A percentile compares a stretch with the other conserved stretches of the same genome.
phyloP scores from a whole-genome alignment of 257 asterid species.

The Penstemon davidsonii region DNA sequence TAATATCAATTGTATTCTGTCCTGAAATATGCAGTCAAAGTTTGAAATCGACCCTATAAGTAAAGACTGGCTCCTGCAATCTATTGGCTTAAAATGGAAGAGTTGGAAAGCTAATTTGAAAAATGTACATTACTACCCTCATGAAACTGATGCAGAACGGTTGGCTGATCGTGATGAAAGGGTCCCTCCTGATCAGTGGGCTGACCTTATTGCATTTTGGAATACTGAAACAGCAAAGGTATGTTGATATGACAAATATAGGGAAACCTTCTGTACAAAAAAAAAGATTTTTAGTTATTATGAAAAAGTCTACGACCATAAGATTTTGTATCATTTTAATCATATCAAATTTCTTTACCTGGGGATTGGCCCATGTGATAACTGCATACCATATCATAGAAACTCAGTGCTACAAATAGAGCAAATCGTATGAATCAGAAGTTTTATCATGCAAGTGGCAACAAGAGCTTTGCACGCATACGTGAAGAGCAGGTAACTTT shows the following conservation, averaged over 20 bases:
- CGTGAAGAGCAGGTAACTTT: slow-evolving; percentile 45
- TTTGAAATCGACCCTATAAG: slow-evolving; percentile 36
- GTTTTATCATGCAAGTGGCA: slow-evolving; percentile 35
- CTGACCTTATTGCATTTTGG: slow-evolving; percentile 41
- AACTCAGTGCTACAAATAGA: slow-evolving; percentile 39
- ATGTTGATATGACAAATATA: slow-evolving; percentile 9
- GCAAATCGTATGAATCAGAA: slow-evolving; percentile 35
- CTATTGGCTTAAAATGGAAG: slow-evolving; percentile 39
- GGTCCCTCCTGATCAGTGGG: slow-evolving; percentile 52
- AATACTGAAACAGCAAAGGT: slow-evolving; percentile 40
- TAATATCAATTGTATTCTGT: not conserved
- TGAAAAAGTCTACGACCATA: not conserved
- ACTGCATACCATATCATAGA: slow-evolving; percentile 19
- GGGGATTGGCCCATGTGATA: not conserved
- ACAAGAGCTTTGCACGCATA: slow-evolving; percentile 44
- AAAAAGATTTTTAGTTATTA: no score
- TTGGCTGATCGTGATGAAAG: slow-evolving; percentile 46
- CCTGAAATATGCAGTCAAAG: slow-evolving; percentile 27
- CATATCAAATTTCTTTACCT: not conserved
- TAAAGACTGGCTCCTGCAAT: slow-evolving; percentile 36
- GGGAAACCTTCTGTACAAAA: not conserved
- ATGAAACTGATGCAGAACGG: slow-evolving; percentile 39
- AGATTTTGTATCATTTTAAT: not conserved
- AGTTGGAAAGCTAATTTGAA: slow-evolving; percentile 40
- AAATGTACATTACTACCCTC: slow-evolving; percentile 33